Percentiles rank a stretch among this genome's conserved stretches.
Evolutionary conservation across 2,329 filamentous ascomycete species (phyloP).

Genomic region (Botrytis medusae): DNA sequence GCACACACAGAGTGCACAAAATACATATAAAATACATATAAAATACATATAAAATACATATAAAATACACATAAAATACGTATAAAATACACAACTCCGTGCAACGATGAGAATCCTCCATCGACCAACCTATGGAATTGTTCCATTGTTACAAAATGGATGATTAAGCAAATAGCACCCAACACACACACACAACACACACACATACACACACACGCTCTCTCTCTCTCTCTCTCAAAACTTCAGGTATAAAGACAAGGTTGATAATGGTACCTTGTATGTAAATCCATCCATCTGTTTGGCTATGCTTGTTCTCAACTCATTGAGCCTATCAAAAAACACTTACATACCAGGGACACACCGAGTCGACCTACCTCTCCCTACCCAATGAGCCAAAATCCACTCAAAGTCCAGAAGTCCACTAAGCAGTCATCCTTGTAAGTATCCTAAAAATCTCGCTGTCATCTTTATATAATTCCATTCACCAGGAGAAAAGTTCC

Average conservation of each 20-base stretch:
- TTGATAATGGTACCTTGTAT: not conserved
- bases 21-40: not conserved
- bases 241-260: no score
- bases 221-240: no score
- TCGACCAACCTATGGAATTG: not conserved
- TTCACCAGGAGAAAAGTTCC: not conserved
- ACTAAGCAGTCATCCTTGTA: not conserved
- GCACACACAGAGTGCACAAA: not conserved
- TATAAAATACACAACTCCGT: not conserved
- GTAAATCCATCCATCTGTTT: not conserved
- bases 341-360: not conserved
- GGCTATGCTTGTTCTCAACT: not conserved
- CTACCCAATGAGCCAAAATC: not conserved
- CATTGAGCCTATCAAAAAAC: not conserved
- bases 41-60: not conserved
- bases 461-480: conserved; percentile 8
- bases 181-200: not conserved
- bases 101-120: not conserved
- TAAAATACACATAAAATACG: not conserved
- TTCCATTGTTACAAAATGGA: not conserved
- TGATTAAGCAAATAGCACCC: not conserved
- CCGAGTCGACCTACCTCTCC: no score
- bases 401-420: not conserved
- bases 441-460: conserved; percentile 3
- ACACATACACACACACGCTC: no score